phyloP scores from a whole-genome alignment of 139 green algal genomes.

The Nannochloris sp. region DNA sequence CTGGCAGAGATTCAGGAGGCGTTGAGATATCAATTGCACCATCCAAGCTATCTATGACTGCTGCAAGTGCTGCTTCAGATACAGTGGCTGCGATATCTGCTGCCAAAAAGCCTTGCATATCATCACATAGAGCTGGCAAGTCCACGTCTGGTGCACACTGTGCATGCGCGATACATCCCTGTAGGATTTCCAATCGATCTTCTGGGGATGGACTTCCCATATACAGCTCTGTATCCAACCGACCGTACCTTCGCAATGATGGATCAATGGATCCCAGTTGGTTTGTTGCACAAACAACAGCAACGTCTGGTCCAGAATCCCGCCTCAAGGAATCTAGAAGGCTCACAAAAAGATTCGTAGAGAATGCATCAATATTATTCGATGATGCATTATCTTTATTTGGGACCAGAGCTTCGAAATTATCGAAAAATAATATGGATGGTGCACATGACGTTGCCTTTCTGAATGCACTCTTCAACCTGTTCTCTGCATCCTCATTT shows the following conservation, averaged over 20 bases:
- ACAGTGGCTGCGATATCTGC: constrained; percentile 21
- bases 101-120: constrained; percentile 18
- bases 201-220: constrained; percentile 70
- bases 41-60: constrained; percentile 12
- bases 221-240: constrained; percentile 86
- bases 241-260: constrained; percentile 71
- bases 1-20: neutral
- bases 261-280: constrained; percentile 84
- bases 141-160: constrained; percentile 63
- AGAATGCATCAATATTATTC: constrained; percentile 1
- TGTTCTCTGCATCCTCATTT: constrained; percentile 19
- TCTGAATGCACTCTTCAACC: constrained; percentile 21
- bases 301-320: constrained; percentile 11
- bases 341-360: constrained; percentile 10
- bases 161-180: constrained; percentile 28
- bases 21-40: neutral
- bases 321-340: constrained; percentile 18
- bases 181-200: constrained; percentile 70
- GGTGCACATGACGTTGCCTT: constrained; percentile 57
- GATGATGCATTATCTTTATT: constrained; percentile 4
- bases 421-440: constrained; percentile 77
- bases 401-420: constrained; percentile 35
- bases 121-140: constrained; percentile 27
- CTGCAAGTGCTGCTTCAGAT: constrained; percentile 21
- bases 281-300: constrained; percentile 74